These are phyloP conservation scores for Colletotrichum spaethianum DNA, from an alignment of 2,329 filamentous ascomycete species.

Conservation along the genomic window DNA sequence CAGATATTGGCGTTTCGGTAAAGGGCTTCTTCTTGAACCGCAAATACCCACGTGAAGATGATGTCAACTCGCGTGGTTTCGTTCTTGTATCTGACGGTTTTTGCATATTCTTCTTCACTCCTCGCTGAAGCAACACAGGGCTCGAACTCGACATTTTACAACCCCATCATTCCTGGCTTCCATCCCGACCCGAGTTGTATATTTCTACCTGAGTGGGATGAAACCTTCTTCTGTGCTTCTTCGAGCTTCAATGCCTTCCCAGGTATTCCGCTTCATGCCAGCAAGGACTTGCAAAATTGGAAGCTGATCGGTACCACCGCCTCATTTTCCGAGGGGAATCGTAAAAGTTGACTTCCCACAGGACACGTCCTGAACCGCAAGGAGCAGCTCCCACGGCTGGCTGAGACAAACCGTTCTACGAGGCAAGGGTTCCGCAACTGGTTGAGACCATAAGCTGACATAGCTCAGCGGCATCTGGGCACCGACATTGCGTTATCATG, in stretches of 20 bases:
- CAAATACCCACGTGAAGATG: not conserved
- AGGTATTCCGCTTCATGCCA: constrained; percentile 66
- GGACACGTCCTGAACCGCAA: constrained; percentile 58
- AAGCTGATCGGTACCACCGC: constrained; percentile 48
- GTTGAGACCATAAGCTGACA: constrained; percentile 41
- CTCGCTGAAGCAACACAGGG: not conserved
- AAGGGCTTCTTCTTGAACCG: not conserved
- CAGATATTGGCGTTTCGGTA: not conserved
- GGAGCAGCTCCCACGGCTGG: constrained; percentile 55
- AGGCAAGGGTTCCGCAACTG: not conserved
- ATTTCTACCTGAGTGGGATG: constrained; percentile 54
- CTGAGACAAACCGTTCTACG: constrained; percentile 25
- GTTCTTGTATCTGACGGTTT: not conserved
- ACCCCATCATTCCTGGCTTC: constrained; percentile 65
- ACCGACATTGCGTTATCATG: constrained; percentile 58
- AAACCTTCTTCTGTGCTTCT: constrained; percentile 64
- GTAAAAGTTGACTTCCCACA: constrained; percentile 26
- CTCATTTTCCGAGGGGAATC: no score
- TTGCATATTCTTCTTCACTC: no score
- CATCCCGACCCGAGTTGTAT: constrained; percentile 64
- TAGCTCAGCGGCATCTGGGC: constrained; percentile 61
- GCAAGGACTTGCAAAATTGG: constrained; percentile 66
- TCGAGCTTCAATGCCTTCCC: constrained; percentile 68
- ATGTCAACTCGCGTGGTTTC: not conserved
- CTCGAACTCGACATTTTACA: constrained; percentile 49